Percentiles rank a stretch among this genome's conserved stretches.
Conservation (phyloP, 2,329 filamentous ascomycete genomes). For the Penicillium freii region DNA sequence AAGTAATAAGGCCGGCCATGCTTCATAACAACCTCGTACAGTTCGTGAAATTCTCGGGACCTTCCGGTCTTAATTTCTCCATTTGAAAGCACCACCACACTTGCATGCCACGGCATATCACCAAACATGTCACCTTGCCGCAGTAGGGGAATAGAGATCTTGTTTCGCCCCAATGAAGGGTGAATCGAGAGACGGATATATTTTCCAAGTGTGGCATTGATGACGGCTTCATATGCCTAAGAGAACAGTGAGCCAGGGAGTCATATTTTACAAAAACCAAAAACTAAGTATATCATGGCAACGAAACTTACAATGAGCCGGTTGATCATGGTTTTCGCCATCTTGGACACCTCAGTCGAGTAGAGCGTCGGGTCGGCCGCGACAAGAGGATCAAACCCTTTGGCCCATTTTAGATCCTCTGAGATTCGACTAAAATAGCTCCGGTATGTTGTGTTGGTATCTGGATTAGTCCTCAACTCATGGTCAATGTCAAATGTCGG, state of each 20-base stretch:
- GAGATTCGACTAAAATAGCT: slow-evolving; percentile 9
- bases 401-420: slow-evolving; percentile 11
- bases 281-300: background rate
- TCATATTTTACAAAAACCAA: background rate
- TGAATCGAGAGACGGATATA: slow-evolving; percentile 10
- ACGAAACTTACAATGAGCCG: slow-evolving; percentile 2
- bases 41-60: slow-evolving; percentile 1
- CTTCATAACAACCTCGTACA: slow-evolving; percentile 9
- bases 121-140: slow-evolving; percentile 6
- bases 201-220: slow-evolving; percentile 3
- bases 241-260: background rate
- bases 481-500: slow-evolving; percentile 2
- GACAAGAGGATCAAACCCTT: slow-evolving; percentile 3
- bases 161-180: slow-evolving; percentile 6
- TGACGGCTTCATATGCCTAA: slow-evolving; percentile 8
- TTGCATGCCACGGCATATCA: slow-evolving; percentile 11
- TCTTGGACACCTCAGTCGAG: slow-evolving; percentile 1
- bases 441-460: slow-evolving; percentile 6
- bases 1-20: slow-evolving; percentile 7
- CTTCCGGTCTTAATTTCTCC: slow-evolving; percentile 2
- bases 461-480: slow-evolving; percentile 6
- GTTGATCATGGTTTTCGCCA: slow-evolving; percentile 10
- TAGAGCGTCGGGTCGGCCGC: slow-evolving; percentile 1
- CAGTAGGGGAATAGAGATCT: slow-evolving; percentile 6
- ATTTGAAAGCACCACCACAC: slow-evolving; percentile 6